Conservation (phyloP, 345 rosid species). For the Leavenworthia alabamica region DNA sequence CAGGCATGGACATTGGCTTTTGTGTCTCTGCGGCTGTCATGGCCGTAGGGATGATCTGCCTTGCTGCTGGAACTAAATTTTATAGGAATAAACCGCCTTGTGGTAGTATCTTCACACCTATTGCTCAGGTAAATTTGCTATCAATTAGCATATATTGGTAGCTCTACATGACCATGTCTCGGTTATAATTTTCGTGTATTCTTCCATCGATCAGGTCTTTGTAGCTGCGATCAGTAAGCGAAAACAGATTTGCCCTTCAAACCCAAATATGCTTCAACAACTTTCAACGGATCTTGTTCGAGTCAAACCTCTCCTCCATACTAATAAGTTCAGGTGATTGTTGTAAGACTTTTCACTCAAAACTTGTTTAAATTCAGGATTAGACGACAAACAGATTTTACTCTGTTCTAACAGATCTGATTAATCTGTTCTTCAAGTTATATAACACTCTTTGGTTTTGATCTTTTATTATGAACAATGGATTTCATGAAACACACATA, state of each 20-base stretch:
- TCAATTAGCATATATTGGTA: background rate
- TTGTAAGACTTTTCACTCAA: no score
- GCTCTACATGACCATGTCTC: background rate
- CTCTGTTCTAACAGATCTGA: no score
- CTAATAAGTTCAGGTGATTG: slow-evolving; percentile 70
- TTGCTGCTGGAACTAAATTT: slow-evolving; percentile 50
- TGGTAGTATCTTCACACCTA: slow-evolving; percentile 78
- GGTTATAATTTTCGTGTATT: background rate
- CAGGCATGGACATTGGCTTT: slow-evolving; percentile 91
- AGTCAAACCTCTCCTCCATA: slow-evolving; percentile 34
- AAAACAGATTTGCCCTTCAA: slow-evolving; percentile 64
- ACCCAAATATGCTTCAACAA: slow-evolving; percentile 43
- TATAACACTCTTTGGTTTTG: no score
- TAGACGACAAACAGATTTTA: no score
- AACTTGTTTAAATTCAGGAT: no score
- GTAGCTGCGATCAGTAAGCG: slow-evolving; percentile 76
- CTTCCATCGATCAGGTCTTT: slow-evolving; percentile 45
- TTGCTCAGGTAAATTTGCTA: slow-evolving; percentile 55
- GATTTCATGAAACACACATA: no score
- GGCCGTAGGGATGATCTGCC: slow-evolving; percentile 63
- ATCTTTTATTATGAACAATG: no score
- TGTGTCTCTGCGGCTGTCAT: slow-evolving; percentile 87
- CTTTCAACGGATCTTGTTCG: slow-evolving; percentile 31
- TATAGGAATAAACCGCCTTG: slow-evolving; percentile 66
- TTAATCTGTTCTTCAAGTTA: no score